A percentile compares a stretch with the other conserved stretches of the same genome.
phyloP scores from a whole-genome alignment of 2,329 filamentous ascomycete species.

The Aspergillus piperis region DNA sequence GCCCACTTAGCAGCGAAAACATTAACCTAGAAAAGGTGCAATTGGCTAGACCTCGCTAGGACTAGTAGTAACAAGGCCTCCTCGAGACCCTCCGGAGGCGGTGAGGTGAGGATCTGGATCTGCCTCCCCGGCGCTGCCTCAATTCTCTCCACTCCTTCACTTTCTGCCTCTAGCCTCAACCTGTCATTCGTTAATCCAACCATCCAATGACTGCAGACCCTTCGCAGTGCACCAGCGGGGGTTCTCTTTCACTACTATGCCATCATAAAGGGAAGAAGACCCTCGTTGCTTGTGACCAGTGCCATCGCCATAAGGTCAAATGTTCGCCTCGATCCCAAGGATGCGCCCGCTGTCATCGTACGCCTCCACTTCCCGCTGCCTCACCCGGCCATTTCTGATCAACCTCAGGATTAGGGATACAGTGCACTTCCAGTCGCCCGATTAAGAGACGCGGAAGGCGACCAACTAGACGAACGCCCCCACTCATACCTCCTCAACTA shows the following conservation, averaged over 20 bases:
- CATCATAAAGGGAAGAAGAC: background rate
- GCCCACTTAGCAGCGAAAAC: too few relatives aligned
- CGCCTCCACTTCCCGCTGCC: background rate
- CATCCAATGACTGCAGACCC: background rate
- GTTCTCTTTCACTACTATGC: too few relatives aligned
- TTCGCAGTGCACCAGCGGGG: background rate
- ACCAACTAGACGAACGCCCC: background rate
- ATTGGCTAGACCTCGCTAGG: too few relatives aligned
- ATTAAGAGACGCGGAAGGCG: background rate
- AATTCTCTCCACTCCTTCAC: background rate
- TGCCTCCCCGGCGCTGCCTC: background rate
- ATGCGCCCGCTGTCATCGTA: conserved; percentile 1
- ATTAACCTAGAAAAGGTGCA: too few relatives aligned
- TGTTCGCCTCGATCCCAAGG: background rate
- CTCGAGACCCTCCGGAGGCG: background rate
- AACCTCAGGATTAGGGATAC: background rate
- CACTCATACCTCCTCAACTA: background rate
- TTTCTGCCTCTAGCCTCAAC: background rate
- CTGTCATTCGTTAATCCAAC: too few relatives aligned
- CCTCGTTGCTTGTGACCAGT: background rate
- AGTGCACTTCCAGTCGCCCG: conserved; percentile 3
- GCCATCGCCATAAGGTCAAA: conserved; percentile 6
- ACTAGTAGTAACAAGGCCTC: too few relatives aligned
- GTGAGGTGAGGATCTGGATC: background rate
- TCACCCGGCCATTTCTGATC: background rate